Percentiles rank a stretch among this genome's conserved stretches.
These are phyloP conservation scores for Medicago lupulina DNA, from an alignment of 306 rosid genomes.

Conservation along the genomic window DNA sequence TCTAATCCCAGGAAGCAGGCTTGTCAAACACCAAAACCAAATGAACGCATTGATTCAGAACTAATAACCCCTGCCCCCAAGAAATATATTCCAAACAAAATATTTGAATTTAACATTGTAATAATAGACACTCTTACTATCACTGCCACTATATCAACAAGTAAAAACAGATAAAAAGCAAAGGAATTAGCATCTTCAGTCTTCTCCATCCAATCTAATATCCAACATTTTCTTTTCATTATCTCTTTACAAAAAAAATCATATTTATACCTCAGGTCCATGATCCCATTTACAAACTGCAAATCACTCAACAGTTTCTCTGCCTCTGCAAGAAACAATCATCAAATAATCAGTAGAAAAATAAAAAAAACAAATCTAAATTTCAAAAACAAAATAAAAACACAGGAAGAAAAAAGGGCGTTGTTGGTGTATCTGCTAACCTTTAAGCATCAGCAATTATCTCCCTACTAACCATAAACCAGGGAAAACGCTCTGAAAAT, in stretches of 20 bases:
- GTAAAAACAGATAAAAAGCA: slow-evolving; percentile 42
- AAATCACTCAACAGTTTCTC: slow-evolving; percentile 34
- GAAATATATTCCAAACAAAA: slow-evolving; percentile 24
- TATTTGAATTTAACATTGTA: slow-evolving; percentile 37
- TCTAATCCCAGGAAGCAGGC: slow-evolving; percentile 47
- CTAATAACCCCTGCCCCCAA: slow-evolving; percentile 12
- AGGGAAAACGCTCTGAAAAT: slow-evolving; percentile 73
- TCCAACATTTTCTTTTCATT: slow-evolving; percentile 37
- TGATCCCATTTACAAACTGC: slow-evolving; percentile 47
- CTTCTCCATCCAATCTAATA: slow-evolving; percentile 8
- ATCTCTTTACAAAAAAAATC: too few species aligned
- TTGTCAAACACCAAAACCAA: slow-evolving; percentile 59
- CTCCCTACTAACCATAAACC: slow-evolving; percentile 90
- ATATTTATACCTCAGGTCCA: slow-evolving; percentile 6
- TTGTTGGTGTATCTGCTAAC: slow-evolving; percentile 63
- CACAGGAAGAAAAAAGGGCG: slow-evolving; percentile 41
- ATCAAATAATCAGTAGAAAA: slow-evolving; percentile 3
- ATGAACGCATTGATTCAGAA: slow-evolving; percentile 47
- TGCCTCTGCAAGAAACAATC: slow-evolving; percentile 62
- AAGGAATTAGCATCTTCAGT: slow-evolving; percentile 35
- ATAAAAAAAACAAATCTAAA: too few species aligned
- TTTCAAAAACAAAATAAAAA: too few species aligned
- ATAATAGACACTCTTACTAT: slow-evolving; percentile 42
- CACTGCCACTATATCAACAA: slow-evolving; percentile 24
- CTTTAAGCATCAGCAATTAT: slow-evolving; percentile 69